Evolutionary conservation across 2,329 filamentous ascomycete genomes (phyloP).

Genomic region (Talaromyces piceae): DNA sequence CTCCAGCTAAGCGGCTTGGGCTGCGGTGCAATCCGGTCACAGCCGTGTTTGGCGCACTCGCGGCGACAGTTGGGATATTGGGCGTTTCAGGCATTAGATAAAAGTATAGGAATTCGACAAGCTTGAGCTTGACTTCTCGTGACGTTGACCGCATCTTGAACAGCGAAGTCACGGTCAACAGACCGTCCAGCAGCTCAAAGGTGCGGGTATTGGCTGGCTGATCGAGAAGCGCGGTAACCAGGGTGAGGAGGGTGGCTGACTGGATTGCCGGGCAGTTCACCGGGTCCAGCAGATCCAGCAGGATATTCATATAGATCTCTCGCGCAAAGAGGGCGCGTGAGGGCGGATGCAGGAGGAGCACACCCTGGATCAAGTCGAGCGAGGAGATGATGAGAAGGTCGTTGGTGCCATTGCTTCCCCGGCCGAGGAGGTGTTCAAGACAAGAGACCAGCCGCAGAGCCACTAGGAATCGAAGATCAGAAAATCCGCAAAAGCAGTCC

Average conservation of each 20-base stretch:
- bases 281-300: conserved; percentile 89
- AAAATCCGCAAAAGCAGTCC: background rate
- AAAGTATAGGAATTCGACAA: conserved; percentile 97
- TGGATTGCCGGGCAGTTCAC: conserved; percentile 89
- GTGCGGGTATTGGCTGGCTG: conserved; percentile 80
- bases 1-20: conserved; percentile 59
- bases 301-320: conserved; percentile 91
- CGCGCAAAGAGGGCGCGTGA: conserved; percentile 80
- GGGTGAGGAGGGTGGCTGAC: conserved; percentile 77
- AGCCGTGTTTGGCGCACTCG: conserved; percentile 33
- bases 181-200: conserved; percentile 85
- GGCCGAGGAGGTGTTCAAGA: conserved; percentile 77
- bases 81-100: conserved; percentile 91
- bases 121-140: conserved; percentile 84
- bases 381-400: conserved; percentile 83
- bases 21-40: conserved; percentile 53
- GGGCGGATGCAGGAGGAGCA: conserved; percentile 79
- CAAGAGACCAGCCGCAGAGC: conserved; percentile 77
- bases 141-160: conserved; percentile 84
- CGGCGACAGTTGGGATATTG: conserved; percentile 18
- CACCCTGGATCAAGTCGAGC: conserved; percentile 81
- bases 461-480: conserved; percentile 43
- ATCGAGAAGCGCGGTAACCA: conserved; percentile 82
- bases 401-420: conserved; percentile 71
- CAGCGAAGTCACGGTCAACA: conserved; percentile 82